Conservation (phyloP, 305 asterid species). For the Vinca major region DNA sequence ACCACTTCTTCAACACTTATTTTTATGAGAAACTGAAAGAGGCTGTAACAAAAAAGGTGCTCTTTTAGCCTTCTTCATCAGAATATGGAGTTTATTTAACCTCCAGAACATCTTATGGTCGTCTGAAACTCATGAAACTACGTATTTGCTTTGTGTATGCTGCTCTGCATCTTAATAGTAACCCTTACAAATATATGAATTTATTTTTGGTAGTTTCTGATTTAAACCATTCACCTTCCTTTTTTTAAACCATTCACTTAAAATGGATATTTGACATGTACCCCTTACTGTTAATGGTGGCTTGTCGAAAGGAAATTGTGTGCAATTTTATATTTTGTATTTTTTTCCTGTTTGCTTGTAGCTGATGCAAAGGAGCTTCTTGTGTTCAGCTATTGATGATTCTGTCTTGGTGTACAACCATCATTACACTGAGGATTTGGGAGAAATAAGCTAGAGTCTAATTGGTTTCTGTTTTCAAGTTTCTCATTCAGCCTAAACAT, state of each 20-base stretch:
- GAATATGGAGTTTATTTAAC: constrained; percentile 12
- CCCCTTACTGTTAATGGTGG: no score
- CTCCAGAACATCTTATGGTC: neutral
- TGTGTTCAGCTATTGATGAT: neutral
- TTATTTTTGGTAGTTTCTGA: neutral
- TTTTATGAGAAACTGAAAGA: constrained; percentile 74
- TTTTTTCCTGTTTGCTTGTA: neutral
- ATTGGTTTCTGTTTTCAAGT: neutral
- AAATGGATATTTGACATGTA: no score
- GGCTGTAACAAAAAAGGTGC: constrained; percentile 58
- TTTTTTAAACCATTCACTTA: no score
- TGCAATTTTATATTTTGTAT: neutral
- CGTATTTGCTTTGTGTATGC: neutral
- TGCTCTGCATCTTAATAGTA: neutral
- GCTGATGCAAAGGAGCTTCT: no score
- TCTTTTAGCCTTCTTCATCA: constrained; percentile 14
- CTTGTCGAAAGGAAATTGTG: no score
- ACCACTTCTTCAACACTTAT: constrained; percentile 83
- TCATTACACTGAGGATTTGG: neutral
- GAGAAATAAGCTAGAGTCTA: neutral
- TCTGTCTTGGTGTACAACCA: neutral
- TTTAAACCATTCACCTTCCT: neutral
- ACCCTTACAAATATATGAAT: neutral
- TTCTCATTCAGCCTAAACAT: neutral
- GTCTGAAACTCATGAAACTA: no score